Evolutionary conservation across 805 yeast genomes (phyloP).

Genomic region (Peterozyma xylosa): DNA sequence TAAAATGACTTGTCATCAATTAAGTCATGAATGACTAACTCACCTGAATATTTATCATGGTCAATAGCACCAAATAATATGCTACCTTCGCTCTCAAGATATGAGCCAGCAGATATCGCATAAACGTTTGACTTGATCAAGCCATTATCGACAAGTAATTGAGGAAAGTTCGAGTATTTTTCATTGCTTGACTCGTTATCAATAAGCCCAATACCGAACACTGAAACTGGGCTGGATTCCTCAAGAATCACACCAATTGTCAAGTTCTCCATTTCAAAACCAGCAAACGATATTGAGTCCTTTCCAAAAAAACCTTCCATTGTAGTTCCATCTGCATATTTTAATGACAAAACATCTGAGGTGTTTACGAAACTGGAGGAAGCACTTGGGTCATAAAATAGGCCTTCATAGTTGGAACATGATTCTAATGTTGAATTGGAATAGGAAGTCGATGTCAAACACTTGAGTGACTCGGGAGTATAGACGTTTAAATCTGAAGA

Average conservation of each 20-base stretch:
- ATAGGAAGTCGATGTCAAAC: constrained; percentile 9
- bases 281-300: constrained; percentile 11
- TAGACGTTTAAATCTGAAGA: constrained; percentile 23
- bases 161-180: background rate
- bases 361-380: constrained; percentile 7
- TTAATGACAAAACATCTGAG: background rate
- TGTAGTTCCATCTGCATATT: background rate
- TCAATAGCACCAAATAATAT: constrained; percentile 26
- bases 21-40: constrained; percentile 9
- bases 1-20: constrained; percentile 11
- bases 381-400: constrained; percentile 3
- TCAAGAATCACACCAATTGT: constrained; percentile 15
- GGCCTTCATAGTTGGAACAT: background rate
- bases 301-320: constrained; percentile 14
- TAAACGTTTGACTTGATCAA: constrained; percentile 17
- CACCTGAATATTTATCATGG: constrained; percentile 16
- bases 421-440: constrained; percentile 5
- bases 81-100: constrained; percentile 14
- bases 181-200: background rate
- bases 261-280: constrained; percentile 8
- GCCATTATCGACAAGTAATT: constrained; percentile 12
- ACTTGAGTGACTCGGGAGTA: constrained; percentile 7
- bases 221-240: constrained; percentile 9
- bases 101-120: constrained; percentile 16
- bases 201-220: constrained; percentile 15